A percentile compares a stretch with the other conserved stretches of the same genome.
phyloP scores from a whole-genome alignment of 192 early-diverging fungal genomes.

The Entophlyctis helioformis region DNA sequence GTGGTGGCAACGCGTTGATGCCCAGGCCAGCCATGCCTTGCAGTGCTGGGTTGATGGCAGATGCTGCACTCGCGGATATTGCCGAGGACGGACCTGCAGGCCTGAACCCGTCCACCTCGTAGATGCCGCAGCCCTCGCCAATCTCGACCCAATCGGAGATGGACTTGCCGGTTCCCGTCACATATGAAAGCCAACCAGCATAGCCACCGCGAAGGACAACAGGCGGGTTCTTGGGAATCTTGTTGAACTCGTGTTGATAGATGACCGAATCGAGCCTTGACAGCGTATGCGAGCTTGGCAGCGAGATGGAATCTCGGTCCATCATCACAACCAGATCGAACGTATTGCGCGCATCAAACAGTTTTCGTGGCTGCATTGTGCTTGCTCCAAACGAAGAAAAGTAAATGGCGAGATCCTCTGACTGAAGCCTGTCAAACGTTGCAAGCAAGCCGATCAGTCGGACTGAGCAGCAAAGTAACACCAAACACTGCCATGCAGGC shows the following conservation, averaged over 20 bases:
- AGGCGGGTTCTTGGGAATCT: slow-evolving; percentile 38
- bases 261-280: slow-evolving; percentile 43
- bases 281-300: slow-evolving; percentile 5
- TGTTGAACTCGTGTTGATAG: slow-evolving; percentile 45
- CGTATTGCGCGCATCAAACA: slow-evolving; percentile 50
- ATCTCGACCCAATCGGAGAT: slow-evolving; percentile 24
- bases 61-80: too few species aligned
- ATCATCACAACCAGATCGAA: slow-evolving; percentile 69
- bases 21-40: slow-evolving; percentile 4
- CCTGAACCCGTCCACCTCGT: too few species aligned
- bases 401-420: slow-evolving; percentile 10
- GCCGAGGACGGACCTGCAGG: too few species aligned
- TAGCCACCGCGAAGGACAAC: slow-evolving; percentile 72
- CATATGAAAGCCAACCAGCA: slow-evolving; percentile 52
- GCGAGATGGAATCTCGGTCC: slow-evolving; percentile 42
- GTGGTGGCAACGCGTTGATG: too few species aligned
- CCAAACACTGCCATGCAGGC: too few species aligned
- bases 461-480: too few species aligned
- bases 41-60: too few species aligned
- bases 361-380: slow-evolving; percentile 13
- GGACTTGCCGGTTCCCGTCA: slow-evolving; percentile 32
- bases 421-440: too few species aligned
- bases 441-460: too few species aligned
- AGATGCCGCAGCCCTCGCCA: slow-evolving; percentile 20
- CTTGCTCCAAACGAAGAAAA: slow-evolving; percentile 18